Base-by-base conservation (phyloP, 805 yeast species). In the Torulaspora franciscae region DNA sequence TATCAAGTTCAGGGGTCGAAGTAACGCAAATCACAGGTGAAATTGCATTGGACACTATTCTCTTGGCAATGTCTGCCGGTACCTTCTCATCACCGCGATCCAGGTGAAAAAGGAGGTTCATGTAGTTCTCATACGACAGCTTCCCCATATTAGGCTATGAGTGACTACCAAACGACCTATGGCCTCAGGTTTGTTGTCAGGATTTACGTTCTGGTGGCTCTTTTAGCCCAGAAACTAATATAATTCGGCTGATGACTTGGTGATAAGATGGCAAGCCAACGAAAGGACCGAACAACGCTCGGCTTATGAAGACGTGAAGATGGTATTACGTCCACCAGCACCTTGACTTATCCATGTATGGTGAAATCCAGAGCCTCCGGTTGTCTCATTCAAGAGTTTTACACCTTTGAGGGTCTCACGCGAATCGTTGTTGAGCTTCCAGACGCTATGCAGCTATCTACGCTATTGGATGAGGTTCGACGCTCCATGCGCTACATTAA, bases 11-110 rank as follows among this genome's bases (percentile, higher is more conserved):
- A 1, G 55, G 50, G 6, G 62, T 59, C 3, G 66, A 58, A 4
- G 60, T 53, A 1, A 64, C 64, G 2, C 66, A 55, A 10, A 64
- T 59, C 10, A 63, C 61, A 4, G 68, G 68, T 8, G 68, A 58
- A 25, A 64, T 56, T 1, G 66, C 64, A 51, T 61, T 58, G 10
- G 61, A 58, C 7, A 63, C 52, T 19, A 64, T 57, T 32, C 62
- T 52, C 46, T 55, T 61, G 11, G 67, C 57, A 22, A 62, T 61
- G 32, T 64, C 67, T 32, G 54, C 50, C 3, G 66, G 66, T 6
- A 62, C 60, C 10, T 52, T 54, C 33, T 64, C 64, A 24, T 50
- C 34, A 13, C 48, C 48, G 33, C 50, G 51, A 15, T 60, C 61
- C 39, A 58, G 43, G 48, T 64, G 65, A 38, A 53, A 50, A 29